Base-by-base conservation (phyloP, 352 stramenopile species). In the Pelagophyceae sp. region DNA sequence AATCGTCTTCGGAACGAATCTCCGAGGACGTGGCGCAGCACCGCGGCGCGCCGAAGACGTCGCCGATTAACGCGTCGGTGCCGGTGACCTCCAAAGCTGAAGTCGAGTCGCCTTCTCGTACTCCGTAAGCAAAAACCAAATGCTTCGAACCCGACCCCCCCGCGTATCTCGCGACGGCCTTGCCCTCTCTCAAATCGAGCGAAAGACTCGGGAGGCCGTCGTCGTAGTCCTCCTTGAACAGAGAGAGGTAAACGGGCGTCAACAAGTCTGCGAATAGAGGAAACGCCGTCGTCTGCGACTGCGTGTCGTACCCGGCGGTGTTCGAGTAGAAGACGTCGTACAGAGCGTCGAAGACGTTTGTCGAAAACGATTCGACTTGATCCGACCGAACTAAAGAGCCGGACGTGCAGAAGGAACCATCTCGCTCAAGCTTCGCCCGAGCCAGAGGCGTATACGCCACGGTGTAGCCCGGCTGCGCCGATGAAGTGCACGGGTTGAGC, bases 121-220 rank as follows among this genome's bases (percentile, higher is more conserved):
- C 80, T 0, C 54, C 81, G 75, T 91, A 93, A 29, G 78, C 72
- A 72, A 94, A 94, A 11, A 85, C 77, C 0, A 93, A 77, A 15
- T 77, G 58, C 5, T 77, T 77, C 0, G 87, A 88, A 0, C 79
- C 83, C 0, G 84, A 88, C 0, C 88, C 88, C 5, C 88, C 86
- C 31, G 80, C 51, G 51, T 90, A 91, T 0, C 38, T 35, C 0
- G 89, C 88, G n/a, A 80, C 78, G 6, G 76, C 79, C 25, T 83
- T 82, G 0, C 85, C 85, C 1, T 89, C 67, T 3, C 81, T 82
- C 15, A 90, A 80, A 38, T 84, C 85, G 0, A 93, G 65, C 0
- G 65, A 38, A 37, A 88, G 90, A 0, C 72, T 78, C 0, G 81
- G 75, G 40, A 38, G 40, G 17, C 65, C 45, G 23, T 54, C 45